phyloP scores from a whole-genome alignment of 192 early-diverging fungal species.

The Backusella sp. region DNA sequence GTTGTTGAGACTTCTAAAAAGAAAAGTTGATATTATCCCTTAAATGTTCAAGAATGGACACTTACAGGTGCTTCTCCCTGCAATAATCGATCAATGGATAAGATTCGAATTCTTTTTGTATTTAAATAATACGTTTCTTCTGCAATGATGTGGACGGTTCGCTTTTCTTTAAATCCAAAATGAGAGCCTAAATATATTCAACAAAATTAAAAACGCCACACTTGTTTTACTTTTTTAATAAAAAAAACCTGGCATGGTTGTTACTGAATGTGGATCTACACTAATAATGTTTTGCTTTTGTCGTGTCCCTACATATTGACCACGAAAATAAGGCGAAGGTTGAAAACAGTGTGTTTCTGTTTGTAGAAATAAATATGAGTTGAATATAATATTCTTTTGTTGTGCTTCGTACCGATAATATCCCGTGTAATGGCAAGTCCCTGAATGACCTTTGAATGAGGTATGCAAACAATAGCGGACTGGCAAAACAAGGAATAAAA shows the following conservation, averaged over 20 bases:
- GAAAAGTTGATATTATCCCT: neutral
- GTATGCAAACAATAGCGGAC: constrained; percentile 46
- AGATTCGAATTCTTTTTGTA: constrained; percentile 42
- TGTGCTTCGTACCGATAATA: constrained; percentile 42
- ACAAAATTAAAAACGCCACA: neutral
- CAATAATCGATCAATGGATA: constrained; percentile 45
- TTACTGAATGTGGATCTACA: constrained; percentile 43
- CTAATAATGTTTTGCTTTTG: constrained; percentile 50
- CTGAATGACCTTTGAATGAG: constrained; percentile 41
- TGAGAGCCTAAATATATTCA: neutral
- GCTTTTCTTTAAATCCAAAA: constrained; percentile 40
- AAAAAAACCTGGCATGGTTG: constrained; percentile 42
- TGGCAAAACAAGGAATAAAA: constrained; percentile 37
- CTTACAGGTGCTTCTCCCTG: constrained; percentile 44
- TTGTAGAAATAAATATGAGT: neutral
- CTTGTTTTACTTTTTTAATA: neutral
- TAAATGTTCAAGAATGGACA: neutral
- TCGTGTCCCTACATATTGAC: constrained; percentile 45
- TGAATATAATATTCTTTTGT: neutral
- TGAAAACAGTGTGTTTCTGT: constrained; percentile 52
- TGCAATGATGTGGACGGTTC: constrained; percentile 42
- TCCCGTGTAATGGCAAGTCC: constrained; percentile 42
- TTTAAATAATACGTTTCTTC: constrained; percentile 52
- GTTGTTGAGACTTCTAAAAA: constrained; percentile 11
- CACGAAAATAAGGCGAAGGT: constrained; percentile 53